Evolutionary conservation across 805 yeast species (phyloP).

Genomic region (Candida vaughaniae): DNA sequence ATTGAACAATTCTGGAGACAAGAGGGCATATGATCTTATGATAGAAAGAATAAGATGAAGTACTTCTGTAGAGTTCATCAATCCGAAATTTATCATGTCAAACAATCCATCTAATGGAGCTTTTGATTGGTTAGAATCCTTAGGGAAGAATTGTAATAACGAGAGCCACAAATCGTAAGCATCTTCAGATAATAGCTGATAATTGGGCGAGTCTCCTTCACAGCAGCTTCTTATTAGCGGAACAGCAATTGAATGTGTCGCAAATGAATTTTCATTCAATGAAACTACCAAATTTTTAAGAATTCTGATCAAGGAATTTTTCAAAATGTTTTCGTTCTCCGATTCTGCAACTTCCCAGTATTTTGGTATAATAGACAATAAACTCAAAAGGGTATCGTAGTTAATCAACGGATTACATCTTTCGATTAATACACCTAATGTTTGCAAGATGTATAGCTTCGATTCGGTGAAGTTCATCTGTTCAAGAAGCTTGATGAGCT

Average conservation of each 20-base stretch:
- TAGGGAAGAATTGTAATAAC: conserved; percentile 61
- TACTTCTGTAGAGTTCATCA: conserved; percentile 72
- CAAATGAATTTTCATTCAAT: conserved; percentile 50
- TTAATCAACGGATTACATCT: conserved; percentile 65
- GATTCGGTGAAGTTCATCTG: conserved; percentile 66
- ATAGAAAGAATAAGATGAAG: conserved; percentile 62
- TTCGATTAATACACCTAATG: conserved; percentile 60
- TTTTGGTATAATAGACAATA: conserved; percentile 59
- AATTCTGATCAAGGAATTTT: conserved; percentile 47
- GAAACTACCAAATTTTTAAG: conserved; percentile 57
- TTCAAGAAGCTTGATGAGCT: conserved; percentile 50
- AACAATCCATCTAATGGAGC: conserved; percentile 45
- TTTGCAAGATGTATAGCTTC: conserved; percentile 68
- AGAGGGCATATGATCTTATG: conserved; percentile 58
- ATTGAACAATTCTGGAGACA: conserved; percentile 42
- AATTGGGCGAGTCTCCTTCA: conserved; percentile 34
- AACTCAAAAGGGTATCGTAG: conserved; percentile 47
- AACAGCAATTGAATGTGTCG: conserved; percentile 53
- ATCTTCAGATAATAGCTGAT: conserved; percentile 73
- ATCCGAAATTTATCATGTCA: conserved; percentile 54
- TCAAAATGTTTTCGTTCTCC: conserved; percentile 41
- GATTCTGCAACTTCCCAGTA: conserved; percentile 67
- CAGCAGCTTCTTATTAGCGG: conserved; percentile 71
- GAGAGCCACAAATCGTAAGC: conserved; percentile 84
- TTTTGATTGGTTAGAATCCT: conserved; percentile 15